Base-by-base conservation (phyloP, 306 rosid species). In the Delonix regia region DNA sequence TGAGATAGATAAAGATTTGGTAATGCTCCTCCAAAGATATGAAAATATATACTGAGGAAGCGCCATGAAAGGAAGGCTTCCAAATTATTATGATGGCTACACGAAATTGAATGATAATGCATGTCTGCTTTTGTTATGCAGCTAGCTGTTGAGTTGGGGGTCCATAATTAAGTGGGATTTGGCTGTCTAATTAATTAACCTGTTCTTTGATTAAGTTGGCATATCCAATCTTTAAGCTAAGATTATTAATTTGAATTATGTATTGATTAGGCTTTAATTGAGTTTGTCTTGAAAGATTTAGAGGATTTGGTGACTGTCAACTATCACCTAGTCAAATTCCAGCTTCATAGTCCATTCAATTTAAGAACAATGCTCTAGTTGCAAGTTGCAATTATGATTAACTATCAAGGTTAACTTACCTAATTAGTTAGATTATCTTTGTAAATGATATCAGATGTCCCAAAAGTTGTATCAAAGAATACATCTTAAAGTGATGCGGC, bases 171-270 rank as follows among this genome's bases (percentile, higher is more conserved):
- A 55, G 45, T 64, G 79, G 80, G 78, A 36, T 73, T 74, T 57
- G 86, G 45, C 36, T 79, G 77, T 71, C 56, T 47, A 39, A 65
- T 34, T 66, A 38, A 81, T 69, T 36, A 45, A 64, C 62, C 28
- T 28, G 9, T 42, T 38, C 7, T 69, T 69, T 69, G 60, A 75
- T 65, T 34, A 78, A 44, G 82, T 66, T 79, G 83, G 84, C 8
- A 63, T 45, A 34, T 74, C 49, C 76, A 56, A 72, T 80, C 71
- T 69, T 48, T 22, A 18, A 16, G 18, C 27, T 14, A 39, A 21
- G 19, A 59, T 45, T 41, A 59, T 47, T 47, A 62, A 44, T 39
- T 52, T 27, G 25, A 59, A 64, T 52, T 64, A 63, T 69, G 55
- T 16, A 21, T 34, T 36, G 73, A 67, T 33, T 75, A 34, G 68